Base-by-base conservation (phyloP, 176 grass and related monocot species). In the Zoysia japonica region DNA sequence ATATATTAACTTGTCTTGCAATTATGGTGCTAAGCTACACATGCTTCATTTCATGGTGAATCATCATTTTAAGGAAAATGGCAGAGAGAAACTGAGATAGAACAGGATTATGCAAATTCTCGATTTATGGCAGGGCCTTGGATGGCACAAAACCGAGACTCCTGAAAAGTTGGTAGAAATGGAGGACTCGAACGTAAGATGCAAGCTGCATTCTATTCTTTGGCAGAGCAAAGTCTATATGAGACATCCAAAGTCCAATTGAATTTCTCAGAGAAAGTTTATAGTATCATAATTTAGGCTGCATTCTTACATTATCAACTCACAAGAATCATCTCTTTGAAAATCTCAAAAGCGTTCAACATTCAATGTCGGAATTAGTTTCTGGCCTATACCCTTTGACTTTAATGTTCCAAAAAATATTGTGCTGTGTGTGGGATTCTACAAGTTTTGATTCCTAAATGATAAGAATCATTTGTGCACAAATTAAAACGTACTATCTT, bases 261-360 rank as follows among this genome's bases (percentile, higher is more conserved):
- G 40, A 65, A 81, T 70, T 42, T 16, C 61, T 57, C 65, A 54
- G 11, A 48, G 35, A 9, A 5, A 76, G 43, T 77, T 49, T 47
- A 39, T 47, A 69, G 5, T 40, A 12, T 87, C 41, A 62, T 57
- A 82, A 66, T 59, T 65, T 77, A 56, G 76, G 48, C 57, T 41
- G 48, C 39, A 15, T 56, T 64, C 55, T 63, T 3, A 87, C 66
- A 69, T 81, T 55, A 71, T 71, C 20, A 65, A 47, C 15, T 11
- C 10, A 8, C 40, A 66, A 47, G 44, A 79, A 53, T 57, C 3
- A 10, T 61, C 75, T 72, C 3, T 44, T 72, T 60, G 17, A 66
- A 72, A 82, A 56, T 47, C 20, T 80, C 15, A 10, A 45, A 77
- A 72, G 4, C 2, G 55, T 36, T 44, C 7, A 48, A 66, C 51